Base-by-base conservation (phyloP, 1,284 basidiomycete genomes). In the Ustilago curta region DNA sequence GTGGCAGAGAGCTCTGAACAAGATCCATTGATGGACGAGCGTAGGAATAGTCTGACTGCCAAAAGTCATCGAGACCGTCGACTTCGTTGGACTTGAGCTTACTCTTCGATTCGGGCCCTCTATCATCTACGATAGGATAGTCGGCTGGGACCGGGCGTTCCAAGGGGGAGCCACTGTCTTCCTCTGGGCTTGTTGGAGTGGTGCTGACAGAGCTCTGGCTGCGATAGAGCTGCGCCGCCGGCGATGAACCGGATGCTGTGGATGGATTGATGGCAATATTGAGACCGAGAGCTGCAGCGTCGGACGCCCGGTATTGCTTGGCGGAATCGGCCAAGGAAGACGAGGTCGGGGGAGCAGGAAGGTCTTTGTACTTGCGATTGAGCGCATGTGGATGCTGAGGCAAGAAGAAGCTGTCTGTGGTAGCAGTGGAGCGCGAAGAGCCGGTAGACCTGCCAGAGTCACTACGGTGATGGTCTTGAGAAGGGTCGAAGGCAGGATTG, bases 101-200 rank as follows among this genome's bases (percentile, higher is more conserved):
- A 29, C 3, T 21, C 11, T 42, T 51, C n/a, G 16, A 14, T 6
- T 45, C 44, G 25, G 29, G 23, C 29, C 31, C 43, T 6, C 54
- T 40, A 40, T 58, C 37, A 31, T 61, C 55, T 8, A 61, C 45
- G 2, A 29, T 19, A 9, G 59, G 40, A n/a, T 53, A 53, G 16
- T 70, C 61, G 21, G 29, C 39, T 12, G 47, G 35, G 2, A 21
- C 45, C 3, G 59, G 48, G 3, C 23, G 29, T 9, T 19, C 67
- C 27, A 66, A 50, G 1, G 56, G 52, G 19, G 56, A 60, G 12
- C 49, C 53, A 19, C 35, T 51, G 3, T 42, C 71, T 35, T 76
- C 71, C 32, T 63, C 75, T 8, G 72, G 75, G 35, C 70, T 77
- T 1, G 67, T 77, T 7, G 75, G 75, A 31, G 71, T 77, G 6